A percentile compares a stretch with the other conserved stretches of the same genome.
phyloP scores from a whole-genome alignment of 441 rosid species.

The Macaranga tanarius region DNA sequence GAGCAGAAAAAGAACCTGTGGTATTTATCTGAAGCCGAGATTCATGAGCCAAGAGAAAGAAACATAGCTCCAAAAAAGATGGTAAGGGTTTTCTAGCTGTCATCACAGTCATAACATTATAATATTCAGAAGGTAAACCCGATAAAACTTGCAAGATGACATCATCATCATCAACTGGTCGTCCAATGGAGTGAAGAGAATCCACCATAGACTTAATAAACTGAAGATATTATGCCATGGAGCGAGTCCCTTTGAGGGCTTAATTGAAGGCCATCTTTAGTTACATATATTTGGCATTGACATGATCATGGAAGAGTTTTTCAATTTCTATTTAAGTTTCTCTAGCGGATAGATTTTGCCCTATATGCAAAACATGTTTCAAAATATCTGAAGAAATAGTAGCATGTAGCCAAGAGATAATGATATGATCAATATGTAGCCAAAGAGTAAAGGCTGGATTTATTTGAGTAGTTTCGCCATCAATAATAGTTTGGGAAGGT shows the following conservation, averaged over 20 bases:
- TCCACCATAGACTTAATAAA: neutral
- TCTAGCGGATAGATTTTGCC: neutral
- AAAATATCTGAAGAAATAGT: neutral
- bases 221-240: neutral
- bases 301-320: conserved; percentile 1
- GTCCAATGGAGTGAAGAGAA: neutral
- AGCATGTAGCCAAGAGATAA: neutral
- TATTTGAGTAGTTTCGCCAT: too few relatives aligned
- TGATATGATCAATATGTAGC: neutral
- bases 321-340: neutral
- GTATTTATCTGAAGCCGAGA: neutral
- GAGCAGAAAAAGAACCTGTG: neutral
- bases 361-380: neutral
- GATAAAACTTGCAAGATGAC: neutral
- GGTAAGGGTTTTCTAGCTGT: neutral
- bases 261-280: neutral
- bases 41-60: neutral
- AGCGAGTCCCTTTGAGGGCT: neutral
- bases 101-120: neutral
- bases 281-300: neutral
- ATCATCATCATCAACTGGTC: neutral
- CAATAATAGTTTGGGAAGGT: neutral
- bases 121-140: neutral
- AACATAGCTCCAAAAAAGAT: neutral
- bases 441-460: too few relatives aligned